These are phyloP conservation scores for Penicillium maclennaniae DNA, from an alignment of 495 filamentous ascomycete species.

Conservation along the genomic window DNA sequence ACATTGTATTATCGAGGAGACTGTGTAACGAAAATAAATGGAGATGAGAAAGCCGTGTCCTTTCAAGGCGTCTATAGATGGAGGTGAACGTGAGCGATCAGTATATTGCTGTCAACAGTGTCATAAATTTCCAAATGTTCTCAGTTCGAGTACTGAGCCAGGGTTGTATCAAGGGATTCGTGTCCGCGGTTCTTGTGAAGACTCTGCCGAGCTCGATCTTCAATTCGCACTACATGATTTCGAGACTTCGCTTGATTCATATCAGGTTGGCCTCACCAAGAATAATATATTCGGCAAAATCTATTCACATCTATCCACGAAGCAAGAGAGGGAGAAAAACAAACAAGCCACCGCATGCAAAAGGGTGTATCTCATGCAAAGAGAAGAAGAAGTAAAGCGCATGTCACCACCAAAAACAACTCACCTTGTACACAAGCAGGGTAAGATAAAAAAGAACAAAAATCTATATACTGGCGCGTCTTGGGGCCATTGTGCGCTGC, in stretches of 20 bases:
- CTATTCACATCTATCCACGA: background rate
- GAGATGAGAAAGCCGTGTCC: no score
- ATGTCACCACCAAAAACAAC: background rate
- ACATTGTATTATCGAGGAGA: background rate
- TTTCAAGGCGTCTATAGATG: no score
- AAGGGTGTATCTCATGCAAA: constrained; percentile 11
- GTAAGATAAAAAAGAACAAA: no score
- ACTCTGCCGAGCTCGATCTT: background rate
- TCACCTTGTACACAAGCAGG: background rate
- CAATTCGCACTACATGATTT: background rate
- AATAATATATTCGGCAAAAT: background rate
- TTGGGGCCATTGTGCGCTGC: constrained; percentile 87
- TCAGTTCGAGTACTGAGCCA: no score
- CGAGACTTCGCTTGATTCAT: background rate
- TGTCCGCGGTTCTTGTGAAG: no score
- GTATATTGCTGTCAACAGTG: no score
- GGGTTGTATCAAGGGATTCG: no score
- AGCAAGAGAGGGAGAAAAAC: background rate
- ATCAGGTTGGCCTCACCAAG: background rate
- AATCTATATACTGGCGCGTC: constrained; percentile 85
- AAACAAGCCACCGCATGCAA: background rate
- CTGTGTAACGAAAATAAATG: background rate
- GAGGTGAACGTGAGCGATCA: no score
- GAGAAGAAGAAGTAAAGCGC: background rate
- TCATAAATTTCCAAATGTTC: no score